Percentiles rank a stretch among this genome's conserved stretches.
These are phyloP conservation scores for Asclepias syriaca DNA, from an alignment of 257 asterid genomes.

Conservation along the genomic window DNA sequence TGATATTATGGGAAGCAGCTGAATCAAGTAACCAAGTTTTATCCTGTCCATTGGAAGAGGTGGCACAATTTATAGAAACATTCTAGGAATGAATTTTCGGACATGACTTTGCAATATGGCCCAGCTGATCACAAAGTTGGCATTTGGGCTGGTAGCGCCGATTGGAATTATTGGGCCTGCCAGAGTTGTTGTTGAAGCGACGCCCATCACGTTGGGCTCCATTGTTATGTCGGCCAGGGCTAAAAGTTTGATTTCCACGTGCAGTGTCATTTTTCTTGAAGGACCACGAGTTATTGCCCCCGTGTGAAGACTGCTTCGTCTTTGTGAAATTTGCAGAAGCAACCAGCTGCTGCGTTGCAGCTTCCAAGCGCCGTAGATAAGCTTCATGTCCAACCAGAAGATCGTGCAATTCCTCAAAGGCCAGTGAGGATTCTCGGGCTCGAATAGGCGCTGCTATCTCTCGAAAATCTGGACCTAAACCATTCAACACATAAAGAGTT, in stretches of 20 bases:
- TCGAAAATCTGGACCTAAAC: not conserved
- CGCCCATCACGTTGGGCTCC: no score
- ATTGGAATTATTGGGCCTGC: not conserved
- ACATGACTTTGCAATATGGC: conserved; percentile 2
- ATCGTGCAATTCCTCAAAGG: conserved; percentile 7
- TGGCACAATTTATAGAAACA: no score
- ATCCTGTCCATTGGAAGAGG: no score
- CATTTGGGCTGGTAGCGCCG: not conserved
- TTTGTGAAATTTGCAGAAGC: not conserved
- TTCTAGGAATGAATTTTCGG: no score
- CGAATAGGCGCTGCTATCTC: conserved; percentile 2
- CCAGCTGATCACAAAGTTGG: conserved; percentile 1
- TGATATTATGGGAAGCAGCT: no score
- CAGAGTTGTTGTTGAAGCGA: no score
- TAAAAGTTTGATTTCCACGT: no score
- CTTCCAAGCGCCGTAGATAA: not conserved
- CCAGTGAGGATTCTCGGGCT: not conserved
- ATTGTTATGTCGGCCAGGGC: no score
- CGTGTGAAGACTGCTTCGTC: no score
- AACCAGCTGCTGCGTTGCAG: not conserved
- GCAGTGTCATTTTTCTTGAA: no score
- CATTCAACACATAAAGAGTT: not conserved
- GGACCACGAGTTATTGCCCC: no score
- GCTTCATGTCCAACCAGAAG: not conserved
- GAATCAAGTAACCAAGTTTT: no score